Percentiles rank a stretch among this genome's conserved stretches.
Evolutionary conservation across 2,329 filamentous ascomycete genomes (phyloP).

Genomic region (Plectosphaerella sp.): DNA sequence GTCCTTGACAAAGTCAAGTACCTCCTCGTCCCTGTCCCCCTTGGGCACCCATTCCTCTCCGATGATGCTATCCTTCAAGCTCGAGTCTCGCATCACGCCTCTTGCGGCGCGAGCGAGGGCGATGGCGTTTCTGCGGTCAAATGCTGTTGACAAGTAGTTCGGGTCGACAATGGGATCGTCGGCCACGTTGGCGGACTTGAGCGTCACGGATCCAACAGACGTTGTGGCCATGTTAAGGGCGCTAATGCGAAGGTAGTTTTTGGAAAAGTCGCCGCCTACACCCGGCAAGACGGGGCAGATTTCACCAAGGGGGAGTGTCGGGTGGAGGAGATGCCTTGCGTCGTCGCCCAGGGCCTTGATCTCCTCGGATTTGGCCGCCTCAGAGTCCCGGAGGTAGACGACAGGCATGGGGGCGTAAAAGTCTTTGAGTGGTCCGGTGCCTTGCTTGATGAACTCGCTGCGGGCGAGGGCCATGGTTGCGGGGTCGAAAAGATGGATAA

Average conservation of each 20-base stretch:
- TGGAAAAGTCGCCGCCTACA: neutral
- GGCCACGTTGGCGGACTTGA: constrained; percentile 9
- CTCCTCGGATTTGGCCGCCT: neutral
- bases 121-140: constrained; percentile 14
- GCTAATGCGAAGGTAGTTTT: neutral
- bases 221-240: constrained; percentile 3
- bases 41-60: neutral
- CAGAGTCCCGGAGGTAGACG: neutral
- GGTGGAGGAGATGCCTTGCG: neutral
- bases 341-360: neutral
- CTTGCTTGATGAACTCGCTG: neutral
- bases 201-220: constrained; percentile 19
- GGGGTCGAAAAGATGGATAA: neutral
- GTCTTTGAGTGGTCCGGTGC: constrained; percentile 13
- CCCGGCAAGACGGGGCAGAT: neutral
- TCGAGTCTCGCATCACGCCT: neutral
- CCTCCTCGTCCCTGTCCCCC: neutral
- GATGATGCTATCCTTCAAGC: neutral
- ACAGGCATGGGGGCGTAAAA: constrained; percentile 13
- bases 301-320: neutral
- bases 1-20: neutral
- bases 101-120: neutral
- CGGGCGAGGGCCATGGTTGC: neutral
- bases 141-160: constrained; percentile 20
- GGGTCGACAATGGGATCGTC: constrained; percentile 18